These are phyloP conservation scores for Chrysophaeum taylorii DNA, from an alignment of 352 stramenopile genomes.

Conservation along the genomic window DNA sequence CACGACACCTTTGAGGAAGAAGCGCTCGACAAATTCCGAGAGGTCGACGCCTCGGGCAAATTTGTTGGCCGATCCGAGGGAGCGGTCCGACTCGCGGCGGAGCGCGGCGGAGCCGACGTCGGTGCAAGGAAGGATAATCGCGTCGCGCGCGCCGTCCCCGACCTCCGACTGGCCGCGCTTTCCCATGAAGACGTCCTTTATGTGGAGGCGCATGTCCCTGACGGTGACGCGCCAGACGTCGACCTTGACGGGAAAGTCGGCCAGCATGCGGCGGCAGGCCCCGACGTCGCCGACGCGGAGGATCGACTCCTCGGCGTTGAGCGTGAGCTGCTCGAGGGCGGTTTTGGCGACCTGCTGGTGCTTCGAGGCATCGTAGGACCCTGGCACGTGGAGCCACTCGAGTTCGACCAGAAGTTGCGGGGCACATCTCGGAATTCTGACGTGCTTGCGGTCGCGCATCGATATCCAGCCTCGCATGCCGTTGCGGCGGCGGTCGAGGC, in stretches of 20 bases:
- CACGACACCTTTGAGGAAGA: background rate
- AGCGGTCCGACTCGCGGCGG: background rate
- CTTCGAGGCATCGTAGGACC: background rate
- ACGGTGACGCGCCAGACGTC: background rate
- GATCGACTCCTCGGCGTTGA: background rate
- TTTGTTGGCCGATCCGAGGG: background rate
- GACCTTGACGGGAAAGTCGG: background rate
- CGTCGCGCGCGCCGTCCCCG: background rate
- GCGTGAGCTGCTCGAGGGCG: background rate
- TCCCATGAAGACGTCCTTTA: conserved; percentile 12
- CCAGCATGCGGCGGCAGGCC: background rate
- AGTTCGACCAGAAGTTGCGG: background rate
- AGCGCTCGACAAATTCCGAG: background rate
- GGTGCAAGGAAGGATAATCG: background rate
- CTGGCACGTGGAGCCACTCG: background rate
- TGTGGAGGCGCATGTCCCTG: background rate
- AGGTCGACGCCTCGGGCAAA: background rate
- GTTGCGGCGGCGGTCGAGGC: background rate
- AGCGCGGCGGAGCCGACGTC: background rate
- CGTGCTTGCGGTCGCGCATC: background rate
- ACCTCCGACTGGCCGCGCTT: background rate
- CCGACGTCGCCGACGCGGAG: background rate
- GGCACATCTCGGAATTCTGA: background rate
- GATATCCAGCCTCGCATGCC: background rate
- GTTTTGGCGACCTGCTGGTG: background rate